Evolutionary conservation across 805 yeast genomes (phyloP).

Genomic region (Spathaspora girioi): DNA sequence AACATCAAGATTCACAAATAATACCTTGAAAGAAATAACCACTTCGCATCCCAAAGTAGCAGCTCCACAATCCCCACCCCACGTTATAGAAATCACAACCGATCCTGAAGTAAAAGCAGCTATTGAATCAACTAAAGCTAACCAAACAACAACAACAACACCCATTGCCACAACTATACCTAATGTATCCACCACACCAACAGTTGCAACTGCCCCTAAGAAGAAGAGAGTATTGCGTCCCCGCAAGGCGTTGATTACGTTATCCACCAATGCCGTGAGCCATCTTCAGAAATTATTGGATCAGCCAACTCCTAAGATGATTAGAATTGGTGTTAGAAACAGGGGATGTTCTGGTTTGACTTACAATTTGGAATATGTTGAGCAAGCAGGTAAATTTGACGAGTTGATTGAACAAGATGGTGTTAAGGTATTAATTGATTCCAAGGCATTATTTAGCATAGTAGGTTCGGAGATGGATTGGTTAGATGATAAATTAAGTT

Average conservation of each 20-base stretch:
- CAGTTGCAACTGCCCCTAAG: constrained; percentile 5
- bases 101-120: constrained; percentile 7
- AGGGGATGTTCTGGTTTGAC: constrained; percentile 96
- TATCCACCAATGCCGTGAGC: constrained; percentile 68
- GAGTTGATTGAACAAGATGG: constrained; percentile 93
- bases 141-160: not conserved
- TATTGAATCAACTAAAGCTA: constrained; percentile 1
- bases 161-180: constrained; percentile 2
- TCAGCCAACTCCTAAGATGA: constrained; percentile 84
- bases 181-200: constrained; percentile 5
- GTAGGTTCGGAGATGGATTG: constrained; percentile 99
- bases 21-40: constrained; percentile 8
- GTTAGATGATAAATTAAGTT: constrained; percentile 87
- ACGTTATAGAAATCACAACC: constrained; percentile 3
- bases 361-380: constrained; percentile 86
- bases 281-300: constrained; percentile 68
- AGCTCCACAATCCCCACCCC: constrained; percentile 3
- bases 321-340: constrained; percentile 90
- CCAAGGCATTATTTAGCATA: constrained; percentile 91
- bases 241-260: constrained; percentile 82
- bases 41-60: constrained; percentile 2
- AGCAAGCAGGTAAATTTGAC: constrained; percentile 90
- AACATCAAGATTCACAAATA: constrained; percentile 20
- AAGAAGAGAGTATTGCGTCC: constrained; percentile 68
- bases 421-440: constrained; percentile 86